phyloP scores from a whole-genome alignment of 805 yeast species.

The Saturnispora silvae region DNA sequence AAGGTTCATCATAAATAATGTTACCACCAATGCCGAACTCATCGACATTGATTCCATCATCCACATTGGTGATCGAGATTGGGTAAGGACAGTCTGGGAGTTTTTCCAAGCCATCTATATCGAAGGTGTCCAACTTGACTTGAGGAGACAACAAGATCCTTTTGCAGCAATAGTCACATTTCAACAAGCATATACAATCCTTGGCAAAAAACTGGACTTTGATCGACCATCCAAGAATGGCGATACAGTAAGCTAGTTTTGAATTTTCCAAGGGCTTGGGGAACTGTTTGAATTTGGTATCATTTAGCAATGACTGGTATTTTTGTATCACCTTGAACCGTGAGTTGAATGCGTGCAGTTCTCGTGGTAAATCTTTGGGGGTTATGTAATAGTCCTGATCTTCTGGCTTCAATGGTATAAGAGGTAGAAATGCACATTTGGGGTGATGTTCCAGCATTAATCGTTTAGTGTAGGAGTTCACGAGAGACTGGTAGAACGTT shows the following conservation, averaged over 20 bases:
- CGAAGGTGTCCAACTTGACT: neutral
- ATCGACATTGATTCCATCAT: slow-evolving; percentile 5
- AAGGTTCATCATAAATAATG: slow-evolving; percentile 13
- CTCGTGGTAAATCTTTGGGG: slow-evolving; percentile 20
- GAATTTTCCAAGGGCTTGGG: slow-evolving; percentile 4
- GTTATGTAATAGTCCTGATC: slow-evolving; percentile 19
- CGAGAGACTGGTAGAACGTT: slow-evolving; percentile 16
- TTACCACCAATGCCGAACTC: slow-evolving; percentile 4
- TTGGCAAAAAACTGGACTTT: slow-evolving; percentile 20
- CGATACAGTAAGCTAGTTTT: neutral
- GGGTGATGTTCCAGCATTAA: slow-evolving; percentile 22
- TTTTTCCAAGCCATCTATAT: no score
- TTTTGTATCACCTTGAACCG: slow-evolving; percentile 12
- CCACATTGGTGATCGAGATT: slow-evolving; percentile 6
- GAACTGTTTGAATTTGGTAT: slow-evolving; percentile 7
- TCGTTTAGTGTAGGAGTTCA: slow-evolving; percentile 19
- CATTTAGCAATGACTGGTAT: slow-evolving; percentile 11
- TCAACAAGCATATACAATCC: slow-evolving; percentile 20
- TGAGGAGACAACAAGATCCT: slow-evolving; percentile 20
- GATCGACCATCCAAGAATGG: slow-evolving; percentile 27
- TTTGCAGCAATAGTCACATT: slow-evolving; percentile 28
- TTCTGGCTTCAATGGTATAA: slow-evolving; percentile 12
- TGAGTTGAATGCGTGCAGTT: slow-evolving; percentile 13
- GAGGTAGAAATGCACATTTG: slow-evolving; percentile 16
- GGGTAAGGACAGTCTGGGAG: slow-evolving; percentile 22